A percentile compares a stretch with the other conserved stretches of the same genome.
phyloP scores from a whole-genome alignment of 1,139 yeast species.

The Candida sp. region DNA sequence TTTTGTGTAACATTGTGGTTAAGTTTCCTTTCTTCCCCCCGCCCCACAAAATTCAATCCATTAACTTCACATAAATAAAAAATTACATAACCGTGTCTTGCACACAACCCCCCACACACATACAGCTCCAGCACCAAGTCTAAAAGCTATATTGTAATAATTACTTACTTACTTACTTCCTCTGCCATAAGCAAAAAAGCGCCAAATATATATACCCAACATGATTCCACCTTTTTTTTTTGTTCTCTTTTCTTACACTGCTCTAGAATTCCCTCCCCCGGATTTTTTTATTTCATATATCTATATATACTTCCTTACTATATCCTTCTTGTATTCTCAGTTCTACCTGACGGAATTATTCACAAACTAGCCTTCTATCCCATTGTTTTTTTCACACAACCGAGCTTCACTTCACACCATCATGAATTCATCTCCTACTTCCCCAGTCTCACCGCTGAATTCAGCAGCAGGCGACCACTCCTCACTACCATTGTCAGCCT shows the following conservation, averaged over 20 bases:
- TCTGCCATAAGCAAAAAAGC: too few relatives aligned
- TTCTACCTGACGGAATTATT: background rate
- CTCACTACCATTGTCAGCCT: slow-evolving; percentile 1
- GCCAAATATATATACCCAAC: slow-evolving; percentile 1
- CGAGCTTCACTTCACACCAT: background rate
- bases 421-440: slow-evolving; percentile 5
- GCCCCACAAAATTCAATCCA: slow-evolving; percentile 2
- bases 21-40: slow-evolving; percentile 4
- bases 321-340: background rate
- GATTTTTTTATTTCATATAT: background rate
- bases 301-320: background rate
- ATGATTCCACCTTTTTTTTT: background rate
- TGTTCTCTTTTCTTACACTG: background rate
- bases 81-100: background rate
- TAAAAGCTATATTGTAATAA: too few relatives aligned
- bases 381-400: background rate
- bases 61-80: background rate
- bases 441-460: background rate
- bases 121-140: background rate
- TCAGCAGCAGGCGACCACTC: background rate
- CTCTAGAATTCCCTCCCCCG: background rate
- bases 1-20: background rate
- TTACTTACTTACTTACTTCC: too few relatives aligned
- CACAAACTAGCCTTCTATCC: background rate
- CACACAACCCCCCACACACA: background rate